These are phyloP conservation scores for Ogataea paraovalis DNA, from an alignment of 805 yeast species.

Conservation along the genomic window DNA sequence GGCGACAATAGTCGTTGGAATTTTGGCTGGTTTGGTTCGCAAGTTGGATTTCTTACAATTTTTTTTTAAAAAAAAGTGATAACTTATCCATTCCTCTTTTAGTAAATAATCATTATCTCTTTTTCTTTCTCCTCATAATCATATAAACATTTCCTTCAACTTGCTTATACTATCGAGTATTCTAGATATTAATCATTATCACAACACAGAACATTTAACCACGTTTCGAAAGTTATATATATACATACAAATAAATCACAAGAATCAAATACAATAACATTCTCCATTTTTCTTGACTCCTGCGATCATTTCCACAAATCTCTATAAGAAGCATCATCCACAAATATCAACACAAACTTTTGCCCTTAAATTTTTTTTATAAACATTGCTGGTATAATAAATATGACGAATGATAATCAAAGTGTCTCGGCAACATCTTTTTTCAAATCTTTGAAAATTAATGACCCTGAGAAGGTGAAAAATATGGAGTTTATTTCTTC, in stretches of 20 bases:
- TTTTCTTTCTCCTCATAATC: background rate
- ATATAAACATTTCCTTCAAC: background rate
- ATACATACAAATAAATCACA: no score
- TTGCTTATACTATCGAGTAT: background rate
- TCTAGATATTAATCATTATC: background rate
- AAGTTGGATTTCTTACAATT: conserved; percentile 1
- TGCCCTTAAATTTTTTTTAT: no score
- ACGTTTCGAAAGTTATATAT: no score
- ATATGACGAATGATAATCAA: background rate
- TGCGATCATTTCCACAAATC: no score
- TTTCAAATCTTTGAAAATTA: conserved; percentile 19
- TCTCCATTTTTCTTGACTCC: no score
- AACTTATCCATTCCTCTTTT: conserved; percentile 1
- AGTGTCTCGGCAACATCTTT: conserved; percentile 6
- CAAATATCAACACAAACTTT: no score
- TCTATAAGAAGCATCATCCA: no score
- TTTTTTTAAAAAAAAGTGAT: conserved; percentile 2
- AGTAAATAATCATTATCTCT: background rate
- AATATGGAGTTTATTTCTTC: conserved; percentile 14
- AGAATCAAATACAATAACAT: no score
- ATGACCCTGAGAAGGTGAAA: conserved; percentile 17
- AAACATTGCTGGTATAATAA: background rate
- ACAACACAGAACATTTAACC: no score
- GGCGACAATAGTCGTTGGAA: background rate
- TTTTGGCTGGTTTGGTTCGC: background rate